Evolutionary conservation across 352 stramenopile genomes (phyloP), one percentile per base, ranked within the genome.

Genomic region (Thraustochytrium striatum): DNA sequence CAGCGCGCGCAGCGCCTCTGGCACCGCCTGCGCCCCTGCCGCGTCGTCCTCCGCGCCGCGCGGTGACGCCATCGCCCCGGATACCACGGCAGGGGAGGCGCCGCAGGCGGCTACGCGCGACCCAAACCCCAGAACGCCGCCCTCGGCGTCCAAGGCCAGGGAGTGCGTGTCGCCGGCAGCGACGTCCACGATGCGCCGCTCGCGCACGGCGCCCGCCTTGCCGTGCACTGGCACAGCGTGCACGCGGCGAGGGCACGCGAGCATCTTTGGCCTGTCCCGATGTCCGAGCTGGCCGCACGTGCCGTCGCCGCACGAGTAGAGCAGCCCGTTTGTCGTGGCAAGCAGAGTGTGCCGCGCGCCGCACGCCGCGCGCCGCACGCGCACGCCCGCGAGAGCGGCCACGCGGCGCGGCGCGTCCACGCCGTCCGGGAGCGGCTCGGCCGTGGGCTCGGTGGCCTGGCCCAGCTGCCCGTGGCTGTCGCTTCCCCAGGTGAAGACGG

Each of bases 401-500:
- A 11, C 19, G 19, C 19, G 8, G 36, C 21, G 43, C 44, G 44
- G 25, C 21, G 0, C 35, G 32, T 21, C 16, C 16, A 58, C 30
- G 25, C 39, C 30, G 9, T 38, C 44, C 30, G 65, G 44, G 16
- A 50, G 3, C 13, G 21, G 52, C 28, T 61, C 65, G 5, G 8
- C n/a, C 28, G 9, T 9, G 11, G 9, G 35, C 7, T 92, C 86
- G 21, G 86, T 89, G 1, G 80, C 58, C 41, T 88, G 86, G 32
- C 95, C 95, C 11, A 99, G 84, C 50, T 90, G 89, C 50, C 93
- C 92, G 33, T 98, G 89, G 61, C 96, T 91, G 75, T 95, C 95
- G 84, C 89, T 95, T 61, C 95, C 95, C 92, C 94, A 99, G 39
- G 92, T 96, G 83, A 91, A 98, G 3, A 98, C 90, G 33, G 89